Evolutionary conservation across 805 yeast genomes (phyloP).

Genomic region (Martiniozyma abietophila): DNA sequence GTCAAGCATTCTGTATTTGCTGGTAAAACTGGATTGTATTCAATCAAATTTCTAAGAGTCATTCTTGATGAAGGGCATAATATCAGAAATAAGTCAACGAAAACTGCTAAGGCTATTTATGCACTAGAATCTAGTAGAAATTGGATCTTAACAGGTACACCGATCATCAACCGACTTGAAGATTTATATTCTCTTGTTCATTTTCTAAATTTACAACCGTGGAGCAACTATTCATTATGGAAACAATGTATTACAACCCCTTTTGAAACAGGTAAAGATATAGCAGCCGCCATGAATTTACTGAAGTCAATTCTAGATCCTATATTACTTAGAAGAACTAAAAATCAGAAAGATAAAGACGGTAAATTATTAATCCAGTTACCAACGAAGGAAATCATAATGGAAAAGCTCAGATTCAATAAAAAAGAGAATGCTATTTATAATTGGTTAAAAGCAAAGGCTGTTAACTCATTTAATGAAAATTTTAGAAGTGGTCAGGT

Average conservation of each 20-base stretch:
- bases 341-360: conserved; percentile 64
- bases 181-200: conserved; percentile 73
- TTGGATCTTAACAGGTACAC: conserved; percentile 92
- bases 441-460: conserved; percentile 56
- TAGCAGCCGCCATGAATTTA: conserved; percentile 66
- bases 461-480: conserved; percentile 50
- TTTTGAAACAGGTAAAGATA: conserved; percentile 57
- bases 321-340: conserved; percentile 73
- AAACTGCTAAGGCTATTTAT: conserved; percentile 70
- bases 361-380: conserved; percentile 68
- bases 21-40: conserved; percentile 47
- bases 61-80: conserved; percentile 83
- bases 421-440: conserved; percentile 60
- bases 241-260: conserved; percentile 76
- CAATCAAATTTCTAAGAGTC: conserved; percentile 65
- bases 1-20: conserved; percentile 20
- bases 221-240: conserved; percentile 84
- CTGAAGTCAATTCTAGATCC: conserved; percentile 85
- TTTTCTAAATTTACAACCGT: conserved; percentile 76
- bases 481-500: conserved; percentile 58
- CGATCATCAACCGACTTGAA: conserved; percentile 80
- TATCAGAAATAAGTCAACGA: conserved; percentile 69
- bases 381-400: conserved; percentile 65
- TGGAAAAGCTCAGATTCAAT: conserved; percentile 60
- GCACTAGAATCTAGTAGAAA: conserved; percentile 54